Base-by-base conservation (phyloP, 192 early-diverging fungal genomes). In the Podila clonocystis region DNA sequence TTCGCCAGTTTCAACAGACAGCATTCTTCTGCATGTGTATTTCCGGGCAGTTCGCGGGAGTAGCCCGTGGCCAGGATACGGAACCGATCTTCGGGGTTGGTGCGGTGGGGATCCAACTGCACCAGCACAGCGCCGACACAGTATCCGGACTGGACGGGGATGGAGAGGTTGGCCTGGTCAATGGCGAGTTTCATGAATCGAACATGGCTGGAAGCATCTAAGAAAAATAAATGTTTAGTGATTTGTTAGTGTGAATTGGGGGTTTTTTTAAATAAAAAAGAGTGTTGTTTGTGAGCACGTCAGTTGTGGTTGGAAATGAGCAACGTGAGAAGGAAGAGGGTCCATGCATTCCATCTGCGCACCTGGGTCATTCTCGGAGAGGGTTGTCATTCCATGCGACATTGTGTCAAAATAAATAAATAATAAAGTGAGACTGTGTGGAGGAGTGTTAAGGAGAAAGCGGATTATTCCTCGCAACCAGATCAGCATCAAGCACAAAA, bases 1-100 rank as follows among this genome's bases (percentile, higher is more conserved):
- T 34, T 22, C 0, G 49, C 69, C 6, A 98, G 85, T 83, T 99
- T 99, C 50, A 84, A 59, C 8, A 99, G 86, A 33, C 92, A 93
- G 62, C 92, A 93, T 80, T 99, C 93, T 71, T 98, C 97, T 8
- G 98, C 96, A 74, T 99, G 98, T 7, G 96, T 97, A 80, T 99
- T 99, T 5, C 98, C 98, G 0, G 93, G 93, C 7, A 98, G 82
- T 74, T 99, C 98, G 49, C 97, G 91, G 28, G 97, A 98, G 70
- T 86, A 98, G 1, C 97, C 98, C 5, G 93, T 94, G 0, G 92
- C 70, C 9, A 99, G 89, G 24, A 98, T 87, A 19, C 63, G 55
- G 20, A 72, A 80, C n/a, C 75, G 69, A 41, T 69, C 71, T 6
- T 66, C 20, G 24, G 7, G 17, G 15, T 41, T 61, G 33, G 26